These are phyloP conservation scores for Astragalus membranaceus DNA, from an alignment of 306 rosid genomes.

Conservation along the genomic window DNA sequence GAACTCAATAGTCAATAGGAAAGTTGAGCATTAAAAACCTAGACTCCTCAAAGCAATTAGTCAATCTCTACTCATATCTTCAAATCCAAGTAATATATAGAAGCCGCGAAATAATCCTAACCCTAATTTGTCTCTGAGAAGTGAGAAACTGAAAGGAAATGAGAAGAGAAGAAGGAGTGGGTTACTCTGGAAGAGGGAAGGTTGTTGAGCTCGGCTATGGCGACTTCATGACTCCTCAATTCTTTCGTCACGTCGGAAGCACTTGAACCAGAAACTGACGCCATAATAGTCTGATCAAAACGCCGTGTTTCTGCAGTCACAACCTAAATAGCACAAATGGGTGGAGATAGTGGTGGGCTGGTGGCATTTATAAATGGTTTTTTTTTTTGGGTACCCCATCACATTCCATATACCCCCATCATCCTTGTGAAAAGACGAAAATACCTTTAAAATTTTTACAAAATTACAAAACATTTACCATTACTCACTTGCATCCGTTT, in stretches of 20 bases:
- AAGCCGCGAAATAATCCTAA: not conserved
- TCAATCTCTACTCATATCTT: not conserved
- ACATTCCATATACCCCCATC: too few relatives aligned
- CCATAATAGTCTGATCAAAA: not conserved
- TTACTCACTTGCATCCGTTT: too few relatives aligned
- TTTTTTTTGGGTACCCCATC: too few relatives aligned
- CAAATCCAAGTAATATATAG: not conserved
- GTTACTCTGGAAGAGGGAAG: slow-evolving; percentile 56
- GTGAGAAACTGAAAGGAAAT: not conserved
- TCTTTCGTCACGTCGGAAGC: slow-evolving; percentile 26
- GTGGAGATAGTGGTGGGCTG: too few relatives aligned
- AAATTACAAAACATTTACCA: too few relatives aligned
- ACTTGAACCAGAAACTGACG: not conserved
- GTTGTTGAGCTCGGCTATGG: slow-evolving; percentile 63
- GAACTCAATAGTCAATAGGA: not conserved
- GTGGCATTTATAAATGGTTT: too few relatives aligned
- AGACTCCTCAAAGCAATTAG: not conserved
- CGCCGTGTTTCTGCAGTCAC: too few relatives aligned
- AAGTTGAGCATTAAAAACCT: not conserved
- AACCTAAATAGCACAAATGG: too few relatives aligned
- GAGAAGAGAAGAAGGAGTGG: not conserved
- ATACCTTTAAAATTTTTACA: too few relatives aligned
- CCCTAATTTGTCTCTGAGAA: not conserved
- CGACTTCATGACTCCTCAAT: slow-evolving; percentile 55
- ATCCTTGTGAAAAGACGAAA: too few relatives aligned